A percentile compares a stretch with the other conserved stretches of the same genome.
These are phyloP conservation scores for Tricholoma terreum DNA, from an alignment of 768 basidiomycete species.

Conservation along the genomic window DNA sequence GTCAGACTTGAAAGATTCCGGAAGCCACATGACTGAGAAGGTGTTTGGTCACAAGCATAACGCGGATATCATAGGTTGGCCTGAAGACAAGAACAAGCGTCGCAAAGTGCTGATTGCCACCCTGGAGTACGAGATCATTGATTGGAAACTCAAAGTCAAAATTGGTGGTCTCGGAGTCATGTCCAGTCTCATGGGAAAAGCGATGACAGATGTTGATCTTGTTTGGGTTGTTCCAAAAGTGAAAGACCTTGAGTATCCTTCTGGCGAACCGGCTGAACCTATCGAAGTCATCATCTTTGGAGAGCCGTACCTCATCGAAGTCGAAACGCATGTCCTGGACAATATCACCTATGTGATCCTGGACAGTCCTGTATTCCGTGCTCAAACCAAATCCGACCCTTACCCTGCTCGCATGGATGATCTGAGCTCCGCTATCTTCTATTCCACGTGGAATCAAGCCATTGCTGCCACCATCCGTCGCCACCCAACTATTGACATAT, in stretches of 20 bases:
- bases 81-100: conserved; percentile 87
- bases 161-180: conserved; percentile 97
- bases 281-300: conserved; percentile 97
- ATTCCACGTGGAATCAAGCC: conserved; percentile 97
- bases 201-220: conserved; percentile 95
- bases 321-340: conserved; percentile 89
- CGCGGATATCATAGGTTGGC: conserved; percentile 91
- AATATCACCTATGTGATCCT: conserved; percentile 95
- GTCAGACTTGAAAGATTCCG: conserved; percentile 64
- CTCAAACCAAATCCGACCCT: conserved; percentile 93
- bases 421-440: conserved; percentile 93
- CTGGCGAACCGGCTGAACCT: conserved; percentile 87
- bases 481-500: conserved; percentile 84
- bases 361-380: conserved; percentile 94
- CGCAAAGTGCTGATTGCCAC: conserved; percentile 90
- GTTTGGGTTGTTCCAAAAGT: conserved; percentile 95
- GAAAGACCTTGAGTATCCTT: conserved; percentile 90
- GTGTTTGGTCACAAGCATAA: conserved; percentile 62
- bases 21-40: conserved; percentile 64
- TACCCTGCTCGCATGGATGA: conserved; percentile 98
- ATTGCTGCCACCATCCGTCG: conserved; percentile 90
- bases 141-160: conserved; percentile 98
- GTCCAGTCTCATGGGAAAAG: conserved; percentile 97
- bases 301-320: conserved; percentile 93
- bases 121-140: conserved; percentile 93